These are phyloP conservation scores for Phytopythium kandeliae DNA, from an alignment of 352 stramenopile species.

Conservation along the genomic window DNA sequence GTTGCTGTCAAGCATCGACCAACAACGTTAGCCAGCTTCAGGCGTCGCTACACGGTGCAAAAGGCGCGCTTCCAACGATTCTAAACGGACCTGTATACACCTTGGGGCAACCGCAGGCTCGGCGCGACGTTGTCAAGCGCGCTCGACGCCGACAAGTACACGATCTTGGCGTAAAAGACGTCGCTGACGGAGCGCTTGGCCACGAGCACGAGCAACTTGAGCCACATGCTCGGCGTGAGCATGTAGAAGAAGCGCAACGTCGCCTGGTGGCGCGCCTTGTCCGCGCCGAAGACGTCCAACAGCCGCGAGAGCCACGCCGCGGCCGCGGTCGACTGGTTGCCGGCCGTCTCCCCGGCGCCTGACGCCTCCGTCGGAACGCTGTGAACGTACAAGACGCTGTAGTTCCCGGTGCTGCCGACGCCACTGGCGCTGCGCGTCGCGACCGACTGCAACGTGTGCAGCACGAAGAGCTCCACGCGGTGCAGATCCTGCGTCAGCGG, in stretches of 20 bases:
- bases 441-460: slow-evolving; percentile 57
- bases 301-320: slow-evolving; percentile 67
- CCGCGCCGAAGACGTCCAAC: slow-evolving; percentile 49
- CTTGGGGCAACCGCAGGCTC: slow-evolving; percentile 34
- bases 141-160: slow-evolving; percentile 46
- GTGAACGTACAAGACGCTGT: slow-evolving; percentile 72
- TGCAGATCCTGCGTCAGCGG: slow-evolving; percentile 47
- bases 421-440: slow-evolving; percentile 16
- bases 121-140: slow-evolving; percentile 52
- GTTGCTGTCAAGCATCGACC: not conserved
- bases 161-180: slow-evolving; percentile 73
- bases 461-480: slow-evolving; percentile 67
- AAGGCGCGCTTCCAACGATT: no score
- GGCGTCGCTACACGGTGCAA: no score
- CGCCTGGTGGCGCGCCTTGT: slow-evolving; percentile 23
- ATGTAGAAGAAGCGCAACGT: slow-evolving; percentile 81
- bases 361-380: not conserved
- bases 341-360: slow-evolving; percentile 9
- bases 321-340: slow-evolving; percentile 22
- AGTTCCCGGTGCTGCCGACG: slow-evolving; percentile 20
- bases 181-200: slow-evolving; percentile 54
- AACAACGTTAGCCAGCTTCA: no score
- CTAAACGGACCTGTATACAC: slow-evolving; percentile 29
- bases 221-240: slow-evolving; percentile 60
- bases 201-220: slow-evolving; percentile 70